phyloP scores from a whole-genome alignment of 305 asterid genomes.

The Fraxinus floribunda region DNA sequence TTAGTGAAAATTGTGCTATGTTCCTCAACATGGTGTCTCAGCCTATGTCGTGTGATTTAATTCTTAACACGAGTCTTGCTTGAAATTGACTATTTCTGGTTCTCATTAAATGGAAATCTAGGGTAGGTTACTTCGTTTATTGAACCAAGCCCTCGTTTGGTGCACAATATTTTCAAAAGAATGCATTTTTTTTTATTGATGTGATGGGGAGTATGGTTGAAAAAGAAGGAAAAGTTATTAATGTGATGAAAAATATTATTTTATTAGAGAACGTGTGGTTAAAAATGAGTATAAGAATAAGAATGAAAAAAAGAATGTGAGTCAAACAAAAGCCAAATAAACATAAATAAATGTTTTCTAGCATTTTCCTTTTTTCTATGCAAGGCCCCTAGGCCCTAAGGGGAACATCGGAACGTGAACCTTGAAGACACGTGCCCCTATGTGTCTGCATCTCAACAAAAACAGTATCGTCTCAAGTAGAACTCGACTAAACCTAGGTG shows the following conservation, averaged over 20 bases:
- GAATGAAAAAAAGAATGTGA: no score
- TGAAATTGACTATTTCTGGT: neutral
- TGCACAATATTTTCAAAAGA: no score
- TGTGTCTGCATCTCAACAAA: neutral
- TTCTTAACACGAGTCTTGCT: neutral
- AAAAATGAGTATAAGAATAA: no score
- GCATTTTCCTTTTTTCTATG: neutral
- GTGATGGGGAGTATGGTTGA: no score
- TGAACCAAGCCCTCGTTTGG: neutral
- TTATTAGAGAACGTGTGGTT: no score
- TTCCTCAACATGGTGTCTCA: neutral
- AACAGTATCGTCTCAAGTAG: neutral
- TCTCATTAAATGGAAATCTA: neutral
- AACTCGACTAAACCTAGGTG: neutral
- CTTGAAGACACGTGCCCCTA: slow-evolving; percentile 8
- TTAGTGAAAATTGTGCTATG: neutral
- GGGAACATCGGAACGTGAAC: slow-evolving; percentile 3
- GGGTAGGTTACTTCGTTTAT: neutral
- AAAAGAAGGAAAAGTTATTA: no score
- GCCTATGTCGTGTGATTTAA: neutral
- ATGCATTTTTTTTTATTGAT: no score
- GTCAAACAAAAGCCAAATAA: neutral
- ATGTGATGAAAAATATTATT: no score
- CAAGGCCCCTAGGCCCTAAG: neutral
- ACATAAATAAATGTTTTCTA: neutral